A percentile compares a stretch with the other conserved stretches of the same genome.
Conservation (phyloP, 345 rosid genomes). For the Moringa oleifera region DNA sequence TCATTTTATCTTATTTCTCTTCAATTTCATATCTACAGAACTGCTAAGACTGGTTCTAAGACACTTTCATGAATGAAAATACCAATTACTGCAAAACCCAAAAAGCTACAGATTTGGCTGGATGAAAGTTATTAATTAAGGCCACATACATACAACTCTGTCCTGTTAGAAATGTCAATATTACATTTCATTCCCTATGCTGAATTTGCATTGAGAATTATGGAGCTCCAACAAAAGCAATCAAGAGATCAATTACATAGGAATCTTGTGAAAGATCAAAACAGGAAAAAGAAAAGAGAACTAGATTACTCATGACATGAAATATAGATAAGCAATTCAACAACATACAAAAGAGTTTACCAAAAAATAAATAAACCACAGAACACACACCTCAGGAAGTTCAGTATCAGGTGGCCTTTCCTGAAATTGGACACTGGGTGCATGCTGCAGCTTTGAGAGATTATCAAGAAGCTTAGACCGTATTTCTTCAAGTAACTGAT, state of each 20-base stretch:
- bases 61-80: background rate
- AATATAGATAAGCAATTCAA: background rate
- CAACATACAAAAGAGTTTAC: slow-evolving; percentile 13
- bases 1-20: no score
- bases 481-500: slow-evolving; percentile 72
- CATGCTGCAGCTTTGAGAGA: slow-evolving; percentile 93
- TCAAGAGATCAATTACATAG: background rate
- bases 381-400: slow-evolving; percentile 67
- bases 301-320: background rate
- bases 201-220: background rate
- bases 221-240: background rate
- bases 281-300: background rate
- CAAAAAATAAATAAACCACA: slow-evolving; percentile 7
- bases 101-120: background rate
- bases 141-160: no score
- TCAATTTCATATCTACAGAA: no score
- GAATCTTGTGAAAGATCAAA: background rate
- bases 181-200: background rate
- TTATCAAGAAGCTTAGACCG: slow-evolving; percentile 73
- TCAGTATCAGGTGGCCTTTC: slow-evolving; percentile 85
- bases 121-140: no score
- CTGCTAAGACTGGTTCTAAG: background rate
- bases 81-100: background rate
- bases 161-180: no score
- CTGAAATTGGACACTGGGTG: slow-evolving; percentile 92